phyloP scores from a whole-genome alignment of 345 rosid genomes.

The Toxicodendron radicans region DNA sequence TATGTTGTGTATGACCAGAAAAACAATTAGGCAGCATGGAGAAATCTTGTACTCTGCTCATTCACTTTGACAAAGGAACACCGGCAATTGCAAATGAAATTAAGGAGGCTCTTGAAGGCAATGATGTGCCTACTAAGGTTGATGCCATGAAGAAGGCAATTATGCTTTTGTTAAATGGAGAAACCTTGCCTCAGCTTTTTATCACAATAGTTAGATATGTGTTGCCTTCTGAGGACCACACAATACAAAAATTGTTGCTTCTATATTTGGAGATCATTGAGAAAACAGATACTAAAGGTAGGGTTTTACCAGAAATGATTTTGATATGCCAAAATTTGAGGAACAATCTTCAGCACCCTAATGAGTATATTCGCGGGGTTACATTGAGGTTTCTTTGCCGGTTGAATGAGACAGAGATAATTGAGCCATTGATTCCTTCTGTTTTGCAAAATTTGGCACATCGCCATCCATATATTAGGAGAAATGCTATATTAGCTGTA shows the following conservation, averaged over 20 bases:
- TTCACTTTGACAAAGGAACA: slow-evolving; percentile 84
- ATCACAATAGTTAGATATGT: slow-evolving; percentile 93
- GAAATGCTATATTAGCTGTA: slow-evolving; percentile 71
- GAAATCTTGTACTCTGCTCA: slow-evolving; percentile 78
- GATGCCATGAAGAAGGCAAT: slow-evolving; percentile 91
- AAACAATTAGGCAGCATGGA: slow-evolving; percentile 50
- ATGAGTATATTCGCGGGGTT: slow-evolving; percentile 91
- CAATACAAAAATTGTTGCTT: slow-evolving; percentile 82
- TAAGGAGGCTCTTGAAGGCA: slow-evolving; percentile 94
- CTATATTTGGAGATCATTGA: slow-evolving; percentile 88
- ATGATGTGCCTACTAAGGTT: slow-evolving; percentile 56
- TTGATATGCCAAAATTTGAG: slow-evolving; percentile 87
- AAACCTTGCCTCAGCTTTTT: slow-evolving; percentile 89
- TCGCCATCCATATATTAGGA: slow-evolving; percentile 68
- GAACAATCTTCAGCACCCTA: slow-evolving; percentile 96
- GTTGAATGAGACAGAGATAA: slow-evolving; percentile 62
- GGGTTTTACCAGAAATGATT: slow-evolving; percentile 91
- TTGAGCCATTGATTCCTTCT: slow-evolving; percentile 76
- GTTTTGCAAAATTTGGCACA: slow-evolving; percentile 70
- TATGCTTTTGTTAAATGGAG: slow-evolving; percentile 89
- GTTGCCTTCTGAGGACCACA: slow-evolving; percentile 91
- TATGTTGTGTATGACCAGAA: slow-evolving; percentile 14
- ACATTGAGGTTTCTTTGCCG: slow-evolving; percentile 78
- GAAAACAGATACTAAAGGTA: slow-evolving; percentile 75
- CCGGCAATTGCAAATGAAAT: slow-evolving; percentile 87